phyloP scores from a whole-genome alignment of 805 yeast species.

The Wickerhamomyces rabaulensis region DNA sequence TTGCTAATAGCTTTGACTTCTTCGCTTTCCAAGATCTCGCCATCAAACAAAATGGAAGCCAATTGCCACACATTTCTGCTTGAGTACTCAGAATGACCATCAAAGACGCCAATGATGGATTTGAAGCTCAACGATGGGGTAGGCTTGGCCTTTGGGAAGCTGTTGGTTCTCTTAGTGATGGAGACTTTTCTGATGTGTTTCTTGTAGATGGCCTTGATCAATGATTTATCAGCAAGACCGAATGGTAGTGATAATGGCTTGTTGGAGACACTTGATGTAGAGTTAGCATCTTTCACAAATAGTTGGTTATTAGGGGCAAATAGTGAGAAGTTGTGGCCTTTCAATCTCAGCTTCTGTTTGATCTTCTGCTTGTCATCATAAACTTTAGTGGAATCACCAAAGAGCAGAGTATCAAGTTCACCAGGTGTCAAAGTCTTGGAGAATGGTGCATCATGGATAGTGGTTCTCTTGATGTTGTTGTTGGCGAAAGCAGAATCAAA shows the following conservation, averaged over 20 bases:
- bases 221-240: constrained; percentile 6
- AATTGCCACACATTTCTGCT: constrained; percentile 44
- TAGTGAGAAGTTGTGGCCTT: constrained; percentile 18
- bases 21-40: constrained; percentile 12
- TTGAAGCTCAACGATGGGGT: constrained; percentile 28
- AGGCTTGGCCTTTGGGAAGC: constrained; percentile 32
- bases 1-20: constrained; percentile 20
- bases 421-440: constrained; percentile 23
- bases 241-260: not conserved
- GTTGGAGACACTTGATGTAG: not conserved
- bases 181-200: constrained; percentile 22
- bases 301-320: constrained; percentile 14
- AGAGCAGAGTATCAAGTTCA: constrained; percentile 43
- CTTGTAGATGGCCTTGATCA: constrained; percentile 15
- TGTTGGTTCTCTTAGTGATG: constrained; percentile 26
- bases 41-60: constrained; percentile 60
- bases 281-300: not conserved
- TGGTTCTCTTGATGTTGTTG: constrained; percentile 14
- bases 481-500: constrained; percentile 19
- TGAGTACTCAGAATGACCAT: constrained; percentile 14
- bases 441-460: constrained; percentile 20
- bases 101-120: constrained; percentile 21
- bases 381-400: constrained; percentile 38
- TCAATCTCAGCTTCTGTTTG: constrained; percentile 24
- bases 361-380: constrained; percentile 25